Evolutionary conservation across 352 stramenopile genomes (phyloP), one percentile per base, ranked within the genome.

Genomic region (Achlya hypogyna): DNA sequence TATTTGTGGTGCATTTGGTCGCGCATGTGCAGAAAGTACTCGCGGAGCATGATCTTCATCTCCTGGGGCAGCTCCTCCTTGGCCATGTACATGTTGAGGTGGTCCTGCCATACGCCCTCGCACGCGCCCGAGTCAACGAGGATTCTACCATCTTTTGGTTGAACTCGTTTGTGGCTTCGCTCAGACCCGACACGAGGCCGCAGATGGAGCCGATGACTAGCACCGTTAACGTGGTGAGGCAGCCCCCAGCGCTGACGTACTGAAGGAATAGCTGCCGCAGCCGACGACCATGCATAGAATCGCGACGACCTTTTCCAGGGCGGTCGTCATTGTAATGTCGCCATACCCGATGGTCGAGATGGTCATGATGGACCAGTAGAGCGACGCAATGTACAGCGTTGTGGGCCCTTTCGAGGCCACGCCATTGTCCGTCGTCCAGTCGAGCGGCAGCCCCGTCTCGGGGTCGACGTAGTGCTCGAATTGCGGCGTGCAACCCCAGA

Each of bases 311-410:
- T 89, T 78, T 69, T 96, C 89, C 2, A 72, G 69, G 31, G 76
- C 75, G 47, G 90, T 96, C 6, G 91, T 73, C 0, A 86, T 79
- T 23, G 74, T 78, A 18, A 96, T 84, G 62, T 96, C 86, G 1
- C 88, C 86, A 71, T 96, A 96, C 4, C 87, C 87, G 8, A 95
- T 85, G 0, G 86, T 95, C 22, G 80, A 84, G 82, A 95, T 93
- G 1, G 86, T 95, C 22, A 84, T 91, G 20, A 86, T 82, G 0
- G 86, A 85, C 86, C 86, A 94, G 62, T 94, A 94, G 12, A 94
- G 76, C 38, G 79, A 89, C 16, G 86, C 84, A 45, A 95, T 79
- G 72, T 94, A 95, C 54, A 82, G 81, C 1, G 81, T 89, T 5
- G 75, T 40, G 5, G 76, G 75, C 0, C 75, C 85, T 4, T 88